phyloP scores from a whole-genome alignment of 169 alveolate species.

The Eimeria maxima region DNA sequence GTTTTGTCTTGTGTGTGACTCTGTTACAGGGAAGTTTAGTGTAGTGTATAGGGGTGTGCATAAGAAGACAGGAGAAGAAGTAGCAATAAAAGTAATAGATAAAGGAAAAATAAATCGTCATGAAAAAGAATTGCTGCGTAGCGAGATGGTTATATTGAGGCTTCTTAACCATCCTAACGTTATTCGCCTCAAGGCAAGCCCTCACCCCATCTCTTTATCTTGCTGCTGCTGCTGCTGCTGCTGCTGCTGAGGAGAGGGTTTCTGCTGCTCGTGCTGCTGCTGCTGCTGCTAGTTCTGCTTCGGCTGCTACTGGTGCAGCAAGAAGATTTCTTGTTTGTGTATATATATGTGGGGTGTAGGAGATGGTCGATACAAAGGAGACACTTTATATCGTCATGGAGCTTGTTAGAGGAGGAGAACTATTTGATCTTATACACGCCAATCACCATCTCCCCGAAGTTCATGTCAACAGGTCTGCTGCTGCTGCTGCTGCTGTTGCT shows the following conservation, averaged over 20 bases:
- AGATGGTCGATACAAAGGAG: slow-evolving; percentile 81
- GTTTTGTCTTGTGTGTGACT: slow-evolving; percentile 84
- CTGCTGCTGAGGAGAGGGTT: neutral
- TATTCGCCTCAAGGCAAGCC: slow-evolving; percentile 90
- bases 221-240: slow-evolving; percentile 15
- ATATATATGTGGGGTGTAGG: neutral
- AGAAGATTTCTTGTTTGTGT: neutral
- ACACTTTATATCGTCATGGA: slow-evolving; percentile 94
- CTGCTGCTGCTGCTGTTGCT: too few species aligned
- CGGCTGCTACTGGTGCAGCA: neutral
- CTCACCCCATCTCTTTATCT: too few species aligned
- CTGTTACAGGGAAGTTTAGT: slow-evolving; percentile 91
- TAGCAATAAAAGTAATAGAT: slow-evolving; percentile 93
- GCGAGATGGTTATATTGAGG: slow-evolving; percentile 93
- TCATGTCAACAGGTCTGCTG: too few species aligned
- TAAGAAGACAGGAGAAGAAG: slow-evolving; percentile 89
- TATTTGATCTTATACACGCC: slow-evolving; percentile 89
- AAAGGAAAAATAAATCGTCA: slow-evolving; percentile 89
- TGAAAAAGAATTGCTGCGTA: slow-evolving; percentile 91
- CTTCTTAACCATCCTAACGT: slow-evolving; percentile 93
- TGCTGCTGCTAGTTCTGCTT: too few species aligned
- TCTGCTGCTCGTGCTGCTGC: too few species aligned
- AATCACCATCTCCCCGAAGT: slow-evolving; percentile 84
- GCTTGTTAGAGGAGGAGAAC: slow-evolving; percentile 93
- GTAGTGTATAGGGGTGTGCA: slow-evolving; percentile 91